Percentiles rank a stretch among this genome's conserved stretches.
These are phyloP conservation scores for Ustilago crameri DNA, from an alignment of 1,284 basidiomycete species.

Conservation along the genomic window DNA sequence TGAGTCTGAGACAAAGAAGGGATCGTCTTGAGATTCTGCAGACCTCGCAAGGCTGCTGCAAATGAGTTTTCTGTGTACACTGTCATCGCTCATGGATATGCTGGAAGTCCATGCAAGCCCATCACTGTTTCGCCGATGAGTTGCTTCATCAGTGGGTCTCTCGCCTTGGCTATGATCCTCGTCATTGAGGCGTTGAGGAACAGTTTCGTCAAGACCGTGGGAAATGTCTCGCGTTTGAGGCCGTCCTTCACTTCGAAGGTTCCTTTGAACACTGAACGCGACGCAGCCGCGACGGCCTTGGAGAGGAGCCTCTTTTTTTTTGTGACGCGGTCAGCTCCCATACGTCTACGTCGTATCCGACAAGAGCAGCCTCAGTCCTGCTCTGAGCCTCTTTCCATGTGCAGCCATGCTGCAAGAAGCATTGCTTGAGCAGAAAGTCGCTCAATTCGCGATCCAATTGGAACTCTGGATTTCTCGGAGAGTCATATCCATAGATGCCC, in stretches of 20 bases:
- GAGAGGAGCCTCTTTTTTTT: neutral
- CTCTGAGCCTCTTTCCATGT: neutral
- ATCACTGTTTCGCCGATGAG: neutral
- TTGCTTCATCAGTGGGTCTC: neutral
- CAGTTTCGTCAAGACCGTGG: neutral
- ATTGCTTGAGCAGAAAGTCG: neutral
- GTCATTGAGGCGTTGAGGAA: neutral
- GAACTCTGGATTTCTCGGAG: neutral
- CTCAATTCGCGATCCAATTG: neutral
- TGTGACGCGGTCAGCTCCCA: neutral
- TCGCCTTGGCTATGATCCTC: neutral
- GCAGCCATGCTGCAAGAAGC: conserved; percentile 4
- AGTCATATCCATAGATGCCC: neutral
- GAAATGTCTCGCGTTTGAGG: neutral
- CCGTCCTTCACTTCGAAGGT: neutral
- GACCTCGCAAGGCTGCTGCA: too few relatives aligned
- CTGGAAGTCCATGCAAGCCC: too few relatives aligned
- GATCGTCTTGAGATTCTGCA: too few relatives aligned
- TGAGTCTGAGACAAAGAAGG: too few relatives aligned
- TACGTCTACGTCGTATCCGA: neutral
- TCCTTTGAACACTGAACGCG: neutral
- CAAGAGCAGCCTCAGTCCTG: conserved; percentile 4
- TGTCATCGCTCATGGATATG: too few relatives aligned
- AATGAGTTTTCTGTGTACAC: too few relatives aligned
- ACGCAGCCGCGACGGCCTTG: neutral